These are phyloP conservation scores for Papiliotrema laurentii DNA, from an alignment of 1,284 basidiomycete species.

Conservation along the genomic window DNA sequence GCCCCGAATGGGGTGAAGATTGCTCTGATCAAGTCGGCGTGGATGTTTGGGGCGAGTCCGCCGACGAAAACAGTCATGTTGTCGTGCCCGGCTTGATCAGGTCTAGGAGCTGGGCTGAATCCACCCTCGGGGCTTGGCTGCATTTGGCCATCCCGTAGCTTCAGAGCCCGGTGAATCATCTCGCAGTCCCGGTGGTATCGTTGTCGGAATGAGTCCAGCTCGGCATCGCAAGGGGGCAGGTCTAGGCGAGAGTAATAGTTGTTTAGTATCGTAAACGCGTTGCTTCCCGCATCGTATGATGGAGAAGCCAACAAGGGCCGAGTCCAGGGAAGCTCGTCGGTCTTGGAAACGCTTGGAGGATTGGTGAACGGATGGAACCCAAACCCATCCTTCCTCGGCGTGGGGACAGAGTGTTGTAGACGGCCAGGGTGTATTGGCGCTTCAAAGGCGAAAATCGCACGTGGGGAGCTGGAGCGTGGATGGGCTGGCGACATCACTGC, in stretches of 20 bases:
- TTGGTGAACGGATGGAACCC: no score
- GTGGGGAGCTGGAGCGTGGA: no score
- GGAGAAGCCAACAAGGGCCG: no score
- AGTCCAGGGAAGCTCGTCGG: no score
- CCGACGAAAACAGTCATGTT: conserved; percentile 92
- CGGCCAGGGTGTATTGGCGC: no score
- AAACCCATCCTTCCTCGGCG: no score
- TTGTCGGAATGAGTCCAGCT: not conserved
- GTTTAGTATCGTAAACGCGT: not conserved
- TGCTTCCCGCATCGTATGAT: not conserved
- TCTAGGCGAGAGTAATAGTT: not conserved
- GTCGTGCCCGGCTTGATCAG: conserved; percentile 70
- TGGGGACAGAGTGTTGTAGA: no score
- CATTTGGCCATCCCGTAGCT: not conserved
- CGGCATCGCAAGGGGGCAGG: not conserved
- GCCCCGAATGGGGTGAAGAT: conserved; percentile 87
- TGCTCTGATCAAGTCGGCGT: conserved; percentile 77
- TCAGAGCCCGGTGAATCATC: not conserved
- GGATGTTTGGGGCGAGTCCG: conserved; percentile 75
- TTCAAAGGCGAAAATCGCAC: no score
- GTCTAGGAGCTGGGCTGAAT: conserved; percentile 1
- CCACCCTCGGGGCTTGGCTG: conserved; percentile 2
- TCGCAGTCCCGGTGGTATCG: not conserved
- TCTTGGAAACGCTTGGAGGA: no score
- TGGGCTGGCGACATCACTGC: no score